Evolutionary conservation across 345 rosid genomes (phyloP), one percentile per base, ranked within the genome.

Genomic region (Raphanus raphanistrum): DNA sequence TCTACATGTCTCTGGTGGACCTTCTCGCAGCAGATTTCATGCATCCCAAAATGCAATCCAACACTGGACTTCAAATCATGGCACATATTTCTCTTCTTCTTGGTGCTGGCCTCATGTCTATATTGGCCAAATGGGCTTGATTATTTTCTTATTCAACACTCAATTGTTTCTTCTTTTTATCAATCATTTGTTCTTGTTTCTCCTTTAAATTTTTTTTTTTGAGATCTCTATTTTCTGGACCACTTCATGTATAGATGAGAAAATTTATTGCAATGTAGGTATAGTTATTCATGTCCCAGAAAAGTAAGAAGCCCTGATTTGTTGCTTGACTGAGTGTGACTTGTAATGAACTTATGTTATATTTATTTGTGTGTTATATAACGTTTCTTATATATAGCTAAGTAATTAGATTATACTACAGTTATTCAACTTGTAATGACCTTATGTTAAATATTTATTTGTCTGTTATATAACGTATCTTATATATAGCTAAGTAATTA

Each of bases 1-100:
- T 88, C 13, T 87, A 89, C 69, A 88, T 88, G 97, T 86, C 94
- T 10, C 74, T 91, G 1, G 97, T 91, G 41, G 92, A 89, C 79
- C 90, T 91, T 70, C 85, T 89, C 48, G 92, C 92, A 11, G 76
- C 83, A n/a, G 92, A 88, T 73, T 84, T 88, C 65, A 75, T 81
- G 90, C 88, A 73, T 65, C 84, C 88, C 5, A 85, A 74, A 33
- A 41, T 89, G 89, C 84, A 79, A 70, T 70, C 68, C 63, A 85
- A 80, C 73, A 70, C 79, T 5, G 76, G 82, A 78, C 85, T 88
- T 66, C 88, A 80, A 67, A 72, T 86, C 15, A 85, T 84, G 29
- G 84, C 87, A 27, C 72, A 73, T 75, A 25, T 85, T n/a, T 11
- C 77, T 16, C 94, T 89, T 45, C 74, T 91, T 15, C 64, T 89